phyloP scores from a whole-genome alignment of 495 filamentous ascomycete species.

The Hyaloscypha bicolor region DNA sequence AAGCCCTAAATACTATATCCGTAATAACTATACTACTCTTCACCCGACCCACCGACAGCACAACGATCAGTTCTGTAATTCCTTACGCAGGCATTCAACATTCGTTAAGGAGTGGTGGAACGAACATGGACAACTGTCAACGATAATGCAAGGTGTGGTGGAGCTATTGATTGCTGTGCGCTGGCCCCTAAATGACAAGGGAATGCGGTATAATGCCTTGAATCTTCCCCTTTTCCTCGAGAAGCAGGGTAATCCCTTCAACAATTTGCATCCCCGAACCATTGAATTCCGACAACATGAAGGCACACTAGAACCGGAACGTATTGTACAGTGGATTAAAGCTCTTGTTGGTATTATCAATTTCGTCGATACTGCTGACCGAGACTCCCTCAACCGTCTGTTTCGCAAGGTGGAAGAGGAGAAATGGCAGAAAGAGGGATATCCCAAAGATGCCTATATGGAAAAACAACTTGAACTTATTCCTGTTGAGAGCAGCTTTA shows the following conservation, averaged over 20 bases:
- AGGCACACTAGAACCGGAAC: slow-evolving; percentile 37
- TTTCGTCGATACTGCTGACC: slow-evolving; percentile 25
- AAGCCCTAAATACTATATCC: no score
- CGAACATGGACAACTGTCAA: not conserved
- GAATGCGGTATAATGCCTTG: not conserved
- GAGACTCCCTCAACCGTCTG: slow-evolving; percentile 4
- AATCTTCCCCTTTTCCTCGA: not conserved
- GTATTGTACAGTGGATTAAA: slow-evolving; percentile 35
- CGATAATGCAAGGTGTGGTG: not conserved
- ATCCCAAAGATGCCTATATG: not conserved
- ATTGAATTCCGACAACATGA: slow-evolving; percentile 48
- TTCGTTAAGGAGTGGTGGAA: not conserved
- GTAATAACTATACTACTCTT: not conserved
- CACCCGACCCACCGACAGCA: not conserved
- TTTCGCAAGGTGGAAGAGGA: not conserved
- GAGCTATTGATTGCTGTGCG: not conserved
- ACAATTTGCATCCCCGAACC: slow-evolving; percentile 17
- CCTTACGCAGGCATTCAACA: not conserved
- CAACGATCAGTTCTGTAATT: not conserved
- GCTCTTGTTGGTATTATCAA: slow-evolving; percentile 37
- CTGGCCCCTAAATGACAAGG: not conserved
- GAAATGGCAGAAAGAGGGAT: not conserved
- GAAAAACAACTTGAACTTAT: slow-evolving; percentile 7
- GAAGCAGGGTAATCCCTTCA: not conserved
- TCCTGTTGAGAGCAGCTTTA: slow-evolving; percentile 12